Conservation (phyloP, 305 asterid species). For the Rubia balearica region DNA sequence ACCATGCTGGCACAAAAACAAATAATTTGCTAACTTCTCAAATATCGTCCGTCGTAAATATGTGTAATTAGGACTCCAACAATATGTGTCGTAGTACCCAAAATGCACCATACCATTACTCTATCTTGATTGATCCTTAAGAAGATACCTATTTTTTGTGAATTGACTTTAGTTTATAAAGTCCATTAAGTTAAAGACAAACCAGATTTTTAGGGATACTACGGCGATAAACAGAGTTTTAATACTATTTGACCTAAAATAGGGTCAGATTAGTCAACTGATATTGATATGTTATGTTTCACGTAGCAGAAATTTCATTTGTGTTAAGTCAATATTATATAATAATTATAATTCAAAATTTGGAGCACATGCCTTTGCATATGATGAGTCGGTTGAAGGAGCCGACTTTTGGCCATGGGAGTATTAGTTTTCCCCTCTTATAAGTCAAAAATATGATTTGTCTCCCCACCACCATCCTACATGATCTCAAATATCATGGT, state of each 20-base stretch:
- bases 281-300: conserved; percentile 2
- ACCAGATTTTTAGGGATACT: conserved; percentile 77
- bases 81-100: not conserved
- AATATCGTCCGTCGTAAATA: not conserved
- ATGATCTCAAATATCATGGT: not conserved
- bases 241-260: conserved; percentile 28
- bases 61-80: not conserved
- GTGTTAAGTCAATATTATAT: not conserved
- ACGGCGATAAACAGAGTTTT: conserved; percentile 18
- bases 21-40: not conserved
- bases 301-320: not conserved
- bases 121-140: not conserved
- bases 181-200: conserved; percentile 19
- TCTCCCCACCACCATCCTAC: not conserved
- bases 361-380: conserved; percentile 39
- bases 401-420: conserved; percentile 16
- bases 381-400: conserved; percentile 22
- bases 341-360: not conserved
- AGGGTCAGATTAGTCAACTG: conserved; percentile 16
- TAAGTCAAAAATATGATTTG: conserved; percentile 3
- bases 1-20: not conserved
- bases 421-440: not conserved
- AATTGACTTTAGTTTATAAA: conserved; percentile 29
- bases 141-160: conserved; percentile 12
- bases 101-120: not conserved